Percentiles rank a stretch among this genome's conserved stretches.
Conservation (phyloP, 495 filamentous ascomycete genomes). For the Trichoderma orchidacearum region DNA sequence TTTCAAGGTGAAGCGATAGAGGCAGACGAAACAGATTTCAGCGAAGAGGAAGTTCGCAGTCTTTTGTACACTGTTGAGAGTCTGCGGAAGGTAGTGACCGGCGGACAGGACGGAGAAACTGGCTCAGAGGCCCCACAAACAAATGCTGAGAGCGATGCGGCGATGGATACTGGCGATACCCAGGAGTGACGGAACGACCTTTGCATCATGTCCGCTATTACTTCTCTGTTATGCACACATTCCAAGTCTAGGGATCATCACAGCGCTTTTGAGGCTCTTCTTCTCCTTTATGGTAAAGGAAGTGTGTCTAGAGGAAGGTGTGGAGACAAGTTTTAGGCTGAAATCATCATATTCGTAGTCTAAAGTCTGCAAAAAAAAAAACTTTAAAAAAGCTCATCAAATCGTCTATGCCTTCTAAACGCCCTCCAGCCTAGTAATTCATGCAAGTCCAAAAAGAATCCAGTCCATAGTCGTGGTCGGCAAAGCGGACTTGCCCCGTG, state of each 20-base stretch:
- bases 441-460: not conserved
- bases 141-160: not conserved
- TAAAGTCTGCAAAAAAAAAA: not conserved
- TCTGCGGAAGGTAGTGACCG: slow-evolving; percentile 46
- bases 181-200: not conserved
- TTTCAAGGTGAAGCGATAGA: slow-evolving; percentile 7
- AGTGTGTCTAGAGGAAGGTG: too few species aligned
- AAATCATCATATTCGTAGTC: not conserved
- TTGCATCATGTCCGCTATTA: too few species aligned
- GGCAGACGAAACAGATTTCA: slow-evolving; percentile 14
- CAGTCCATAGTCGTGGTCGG: not conserved
- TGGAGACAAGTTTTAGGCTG: not conserved
- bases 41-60: slow-evolving; percentile 32
- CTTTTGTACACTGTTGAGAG: slow-evolving; percentile 58
- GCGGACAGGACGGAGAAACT: not conserved
- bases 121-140: not conserved
- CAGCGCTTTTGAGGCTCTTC: too few species aligned
- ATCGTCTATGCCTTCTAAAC: not conserved
- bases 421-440: slow-evolving; percentile 1
- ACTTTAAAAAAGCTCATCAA: not conserved
- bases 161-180: not conserved
- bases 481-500: not conserved
- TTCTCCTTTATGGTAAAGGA: too few species aligned
- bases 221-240: too few species aligned
- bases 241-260: too few species aligned